Conservation (phyloP, 2,329 filamentous ascomycete species). For the Tolypocladium cylindrosporum region DNA sequence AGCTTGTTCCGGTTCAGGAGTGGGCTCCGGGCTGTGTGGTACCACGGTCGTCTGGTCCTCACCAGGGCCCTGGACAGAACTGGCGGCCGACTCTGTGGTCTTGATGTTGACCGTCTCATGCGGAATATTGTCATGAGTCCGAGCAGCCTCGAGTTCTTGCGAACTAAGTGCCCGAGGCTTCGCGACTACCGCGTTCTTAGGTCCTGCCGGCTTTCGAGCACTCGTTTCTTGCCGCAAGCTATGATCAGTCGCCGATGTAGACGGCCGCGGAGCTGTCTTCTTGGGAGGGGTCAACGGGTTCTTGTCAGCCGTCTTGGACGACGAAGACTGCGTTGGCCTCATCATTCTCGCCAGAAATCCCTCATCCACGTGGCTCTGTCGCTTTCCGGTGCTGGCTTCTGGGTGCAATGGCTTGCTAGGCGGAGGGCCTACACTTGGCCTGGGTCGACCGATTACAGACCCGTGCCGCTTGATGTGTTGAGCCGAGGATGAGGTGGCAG, state of each 20-base stretch:
- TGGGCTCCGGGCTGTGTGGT: background rate
- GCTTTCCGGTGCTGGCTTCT: conserved; percentile 27
- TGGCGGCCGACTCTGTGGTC: background rate
- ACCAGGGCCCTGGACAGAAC: background rate
- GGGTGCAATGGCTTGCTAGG: conserved; percentile 36
- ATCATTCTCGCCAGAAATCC: conserved; percentile 74
- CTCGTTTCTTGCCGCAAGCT: conserved; percentile 6
- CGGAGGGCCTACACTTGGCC: conserved; percentile 47
- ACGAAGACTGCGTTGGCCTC: conserved; percentile 61
- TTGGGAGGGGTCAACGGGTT: conserved; percentile 37
- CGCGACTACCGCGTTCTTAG: background rate
- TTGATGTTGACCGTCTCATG: background rate
- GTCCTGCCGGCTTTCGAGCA: background rate
- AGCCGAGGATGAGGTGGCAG: conserved; percentile 1
- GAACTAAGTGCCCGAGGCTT: background rate
- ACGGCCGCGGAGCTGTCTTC: conserved; percentile 19
- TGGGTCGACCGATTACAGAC: conserved; percentile 32
- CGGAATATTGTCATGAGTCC: background rate
- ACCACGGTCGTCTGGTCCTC: background rate
- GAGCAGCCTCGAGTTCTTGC: background rate
- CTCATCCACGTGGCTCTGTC: conserved; percentile 51
- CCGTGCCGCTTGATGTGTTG: conserved; percentile 33
- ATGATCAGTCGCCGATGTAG: conserved; percentile 10
- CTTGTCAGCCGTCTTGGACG: conserved; percentile 60
- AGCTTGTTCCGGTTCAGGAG: background rate